Evolutionary conservation across 345 rosid genomes (phyloP), one percentile per base, ranked within the genome.

Genomic region (Rubroshorea leprosula): DNA sequence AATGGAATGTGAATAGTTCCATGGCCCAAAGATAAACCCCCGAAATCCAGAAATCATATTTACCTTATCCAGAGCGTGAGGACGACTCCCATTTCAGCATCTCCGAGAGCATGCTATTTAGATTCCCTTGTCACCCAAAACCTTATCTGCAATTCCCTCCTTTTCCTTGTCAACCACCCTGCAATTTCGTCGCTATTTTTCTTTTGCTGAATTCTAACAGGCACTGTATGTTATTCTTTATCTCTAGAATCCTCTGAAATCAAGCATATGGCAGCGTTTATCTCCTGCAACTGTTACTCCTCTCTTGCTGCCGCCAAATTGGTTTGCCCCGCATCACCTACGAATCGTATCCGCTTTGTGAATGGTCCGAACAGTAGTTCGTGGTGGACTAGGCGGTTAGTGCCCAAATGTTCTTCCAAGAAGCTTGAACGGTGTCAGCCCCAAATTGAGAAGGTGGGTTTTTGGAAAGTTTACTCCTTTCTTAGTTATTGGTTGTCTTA

Each of bases 1-100:
- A 11, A 6, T 39, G 9, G 3, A 39, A 29, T 29, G n/a, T n/a
- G n/a, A n/a, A n/a, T n/a, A n/a, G n/a, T n/a, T n/a, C n/a, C n/a
- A n/a, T n/a, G n/a, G n/a, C 11, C 41, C 11, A 13, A 13, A 35
- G 41, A 35, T 14, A n/a, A 16, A n/a, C 47, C 15, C 22, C 43
- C 44, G 25, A 59, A 24, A 22, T 27, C 20, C n/a, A 13, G 25
- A 49, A 57, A 53, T n/a, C n/a, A n/a, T 13, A 5, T 44, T 13
- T 16, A 62, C 68, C 85, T 77, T 77, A 80, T 80, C 85, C 77
- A 14, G 13, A 75, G 67, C 64, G 70, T 65, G 75, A 58, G 74
- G 72, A 64, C 18, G 68, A 55, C 53, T 51, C 41, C 47, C 21
- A 9, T 25, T 35, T 35, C 50, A 50, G 20, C 43, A 47, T 31